phyloP scores from a whole-genome alignment of 805 yeast species.

The Teunomyces tritomae region DNA sequence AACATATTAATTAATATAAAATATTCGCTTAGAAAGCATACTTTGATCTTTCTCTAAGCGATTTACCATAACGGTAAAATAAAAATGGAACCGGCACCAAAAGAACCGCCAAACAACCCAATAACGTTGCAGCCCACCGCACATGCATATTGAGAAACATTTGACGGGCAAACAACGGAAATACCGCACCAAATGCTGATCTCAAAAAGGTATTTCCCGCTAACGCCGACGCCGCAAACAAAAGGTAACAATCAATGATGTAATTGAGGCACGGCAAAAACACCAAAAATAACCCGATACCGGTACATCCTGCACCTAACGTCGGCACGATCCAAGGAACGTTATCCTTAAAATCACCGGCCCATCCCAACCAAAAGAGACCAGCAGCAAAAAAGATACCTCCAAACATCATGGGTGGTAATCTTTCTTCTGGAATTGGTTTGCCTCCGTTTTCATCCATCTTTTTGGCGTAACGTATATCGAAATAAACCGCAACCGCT shows the following conservation, averaged over 20 bases:
- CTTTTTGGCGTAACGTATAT: slow-evolving; percentile 26
- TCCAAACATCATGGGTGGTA: slow-evolving; percentile 74
- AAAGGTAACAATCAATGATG: slow-evolving; percentile 57
- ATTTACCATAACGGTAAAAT: slow-evolving; percentile 47
- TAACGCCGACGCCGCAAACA: slow-evolving; percentile 60
- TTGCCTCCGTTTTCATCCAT: slow-evolving; percentile 39
- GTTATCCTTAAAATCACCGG: slow-evolving; percentile 69
- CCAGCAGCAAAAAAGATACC: slow-evolving; percentile 73
- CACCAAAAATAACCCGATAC: slow-evolving; percentile 50
- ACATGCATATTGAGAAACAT: slow-evolving; percentile 51
- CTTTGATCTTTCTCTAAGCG: slow-evolving; percentile 17
- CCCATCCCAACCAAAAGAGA: slow-evolving; percentile 84
- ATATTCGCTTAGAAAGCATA: slow-evolving; percentile 9
- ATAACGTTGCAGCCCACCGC: slow-evolving; percentile 53
- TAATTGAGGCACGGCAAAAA: slow-evolving; percentile 62
- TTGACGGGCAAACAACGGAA: slow-evolving; percentile 57
- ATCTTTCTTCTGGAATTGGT: slow-evolving; percentile 75
- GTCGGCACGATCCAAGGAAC: slow-evolving; percentile 77
- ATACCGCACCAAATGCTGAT: slow-evolving; percentile 57
- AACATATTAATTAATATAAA: not conserved
- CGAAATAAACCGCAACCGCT: slow-evolving; percentile 27
- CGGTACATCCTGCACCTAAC: slow-evolving; percentile 41
- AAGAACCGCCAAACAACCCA: slow-evolving; percentile 50
- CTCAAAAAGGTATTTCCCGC: slow-evolving; percentile 63
- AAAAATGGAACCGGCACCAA: slow-evolving; percentile 57